These are phyloP conservation scores for Papiliotrema flavescens DNA, from an alignment of 1,284 basidiomycete species.

Conservation along the genomic window DNA sequence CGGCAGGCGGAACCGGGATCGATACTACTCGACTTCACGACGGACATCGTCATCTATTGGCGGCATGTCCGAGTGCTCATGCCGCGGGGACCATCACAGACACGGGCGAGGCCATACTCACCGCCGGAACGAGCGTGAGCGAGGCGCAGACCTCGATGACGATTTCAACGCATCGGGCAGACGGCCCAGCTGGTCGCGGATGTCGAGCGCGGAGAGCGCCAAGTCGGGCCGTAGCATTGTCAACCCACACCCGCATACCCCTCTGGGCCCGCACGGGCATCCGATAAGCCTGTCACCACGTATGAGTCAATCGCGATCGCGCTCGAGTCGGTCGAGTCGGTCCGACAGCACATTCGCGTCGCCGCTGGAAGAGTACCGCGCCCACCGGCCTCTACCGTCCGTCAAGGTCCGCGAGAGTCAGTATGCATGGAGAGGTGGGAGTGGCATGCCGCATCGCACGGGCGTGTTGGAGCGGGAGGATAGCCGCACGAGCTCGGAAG, in stretches of 20 bases:
- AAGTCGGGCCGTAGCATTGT: neutral
- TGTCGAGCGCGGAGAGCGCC: neutral
- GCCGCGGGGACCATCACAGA: no score
- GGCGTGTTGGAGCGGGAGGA: constrained; percentile 1
- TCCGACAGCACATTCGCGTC: no score
- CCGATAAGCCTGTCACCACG: neutral
- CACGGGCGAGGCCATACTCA: no score
- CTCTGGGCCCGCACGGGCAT: neutral
- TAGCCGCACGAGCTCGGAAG: neutral
- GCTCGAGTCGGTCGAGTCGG: neutral
- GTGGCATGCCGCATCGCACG: neutral
- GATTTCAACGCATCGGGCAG: neutral
- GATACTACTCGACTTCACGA: no score
- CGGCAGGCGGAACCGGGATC: no score
- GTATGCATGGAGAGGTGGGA: neutral
- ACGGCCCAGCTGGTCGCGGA: neutral
- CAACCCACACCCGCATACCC: neutral
- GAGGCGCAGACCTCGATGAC: neutral
- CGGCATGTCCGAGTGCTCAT: no score
- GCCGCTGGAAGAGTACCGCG: no score
- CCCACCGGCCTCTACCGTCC: no score
- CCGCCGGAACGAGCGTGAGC: no score
- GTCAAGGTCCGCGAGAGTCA: no score
- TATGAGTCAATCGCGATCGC: neutral
- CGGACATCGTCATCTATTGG: no score